Conservation (phyloP, 2,329 filamentous ascomycete species). For the Alternaria longipes region DNA sequence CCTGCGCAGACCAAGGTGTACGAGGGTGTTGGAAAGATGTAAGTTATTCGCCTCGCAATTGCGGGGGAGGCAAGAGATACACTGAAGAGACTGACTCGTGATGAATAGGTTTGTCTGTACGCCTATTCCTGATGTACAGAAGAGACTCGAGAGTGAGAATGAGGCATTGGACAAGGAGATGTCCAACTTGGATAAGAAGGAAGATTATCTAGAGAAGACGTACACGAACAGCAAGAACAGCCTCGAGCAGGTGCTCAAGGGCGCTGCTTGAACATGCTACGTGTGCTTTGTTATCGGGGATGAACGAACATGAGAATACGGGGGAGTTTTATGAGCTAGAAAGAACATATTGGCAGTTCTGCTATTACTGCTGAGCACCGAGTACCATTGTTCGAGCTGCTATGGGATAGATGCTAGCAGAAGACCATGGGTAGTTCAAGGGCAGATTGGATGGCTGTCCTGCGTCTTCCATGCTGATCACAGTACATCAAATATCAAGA, state of each 20-base stretch:
- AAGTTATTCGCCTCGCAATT: conserved; percentile 15
- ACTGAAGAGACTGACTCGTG: not conserved
- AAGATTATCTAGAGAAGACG: conserved; percentile 93
- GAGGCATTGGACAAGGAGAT: conserved; percentile 80
- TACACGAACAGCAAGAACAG: conserved; percentile 93
- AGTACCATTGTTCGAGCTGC: not conserved
- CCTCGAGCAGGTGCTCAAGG: conserved; percentile 84
- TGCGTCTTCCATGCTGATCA: not conserved
- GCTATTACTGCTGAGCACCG: not conserved
- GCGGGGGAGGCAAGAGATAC: not conserved
- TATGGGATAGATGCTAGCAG: not conserved
- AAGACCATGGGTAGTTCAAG: no score
- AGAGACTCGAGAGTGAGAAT: conserved; percentile 78
- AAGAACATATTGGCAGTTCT: not conserved
- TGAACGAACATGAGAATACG: no score
- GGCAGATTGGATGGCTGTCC: not conserved
- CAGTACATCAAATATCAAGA: not conserved
- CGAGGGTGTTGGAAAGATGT: conserved; percentile 98
- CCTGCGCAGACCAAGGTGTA: conserved; percentile 82
- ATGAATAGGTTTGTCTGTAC: conserved; percentile 83
- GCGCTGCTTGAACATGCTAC: conserved; percentile 27
- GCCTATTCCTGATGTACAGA: conserved; percentile 75
- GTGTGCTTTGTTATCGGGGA: not conserved
- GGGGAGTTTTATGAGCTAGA: not conserved
- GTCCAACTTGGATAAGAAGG: conserved; percentile 82